phyloP scores from a whole-genome alignment of 2,329 filamentous ascomycete genomes.

The Dactylellina sp. region DNA sequence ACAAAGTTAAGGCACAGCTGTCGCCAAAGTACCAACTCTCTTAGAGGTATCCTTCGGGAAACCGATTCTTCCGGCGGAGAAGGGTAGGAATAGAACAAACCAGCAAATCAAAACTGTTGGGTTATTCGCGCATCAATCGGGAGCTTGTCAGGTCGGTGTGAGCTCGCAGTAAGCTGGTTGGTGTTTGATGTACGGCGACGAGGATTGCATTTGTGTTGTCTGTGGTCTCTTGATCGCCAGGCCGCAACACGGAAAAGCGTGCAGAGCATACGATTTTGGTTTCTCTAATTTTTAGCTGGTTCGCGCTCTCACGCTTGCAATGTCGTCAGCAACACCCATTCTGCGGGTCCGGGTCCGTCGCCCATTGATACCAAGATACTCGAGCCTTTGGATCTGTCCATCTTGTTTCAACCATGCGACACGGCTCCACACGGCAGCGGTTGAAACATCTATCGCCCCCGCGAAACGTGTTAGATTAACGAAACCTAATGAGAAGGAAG shows the following conservation, averaged over 20 bases:
- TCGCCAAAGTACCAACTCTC: too few species aligned
- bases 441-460: conserved; percentile 20
- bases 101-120: too few species aligned
- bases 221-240: conserved; percentile 2
- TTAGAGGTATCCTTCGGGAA: too few species aligned
- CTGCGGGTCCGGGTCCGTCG: conserved; percentile 20
- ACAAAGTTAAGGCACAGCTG: too few species aligned
- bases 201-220: conserved; percentile 9
- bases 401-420: conserved; percentile 29
- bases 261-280: conserved; percentile 9
- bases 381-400: conserved; percentile 32
- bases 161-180: too few species aligned
- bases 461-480: background rate
- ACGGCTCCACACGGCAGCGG: conserved; percentile 2
- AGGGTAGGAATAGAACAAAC: too few species aligned
- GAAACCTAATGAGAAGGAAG: background rate
- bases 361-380: conserved; percentile 8
- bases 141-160: too few species aligned
- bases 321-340: conserved; percentile 16
- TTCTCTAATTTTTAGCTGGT: too few species aligned
- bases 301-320: background rate
- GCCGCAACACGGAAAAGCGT: conserved; percentile 15
- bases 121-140: too few species aligned
- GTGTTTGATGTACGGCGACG: too few species aligned
- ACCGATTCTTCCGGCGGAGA: too few species aligned